Evolutionary conservation across 805 yeast genomes (phyloP).

Genomic region (Peterozyma xylosa): DNA sequence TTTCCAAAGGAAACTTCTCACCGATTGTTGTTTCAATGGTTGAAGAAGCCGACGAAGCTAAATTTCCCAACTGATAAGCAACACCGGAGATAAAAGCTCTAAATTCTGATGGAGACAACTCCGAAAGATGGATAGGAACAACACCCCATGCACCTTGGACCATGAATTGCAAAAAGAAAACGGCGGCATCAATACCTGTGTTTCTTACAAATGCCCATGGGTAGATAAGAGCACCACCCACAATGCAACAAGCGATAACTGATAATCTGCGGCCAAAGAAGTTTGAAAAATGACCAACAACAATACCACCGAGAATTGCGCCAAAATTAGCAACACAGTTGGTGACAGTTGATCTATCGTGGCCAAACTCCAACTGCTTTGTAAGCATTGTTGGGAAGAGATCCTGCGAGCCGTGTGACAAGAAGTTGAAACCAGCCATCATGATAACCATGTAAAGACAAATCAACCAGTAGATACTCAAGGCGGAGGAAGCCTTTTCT

Average conservation of each 20-base stretch:
- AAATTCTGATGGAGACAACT: slow-evolving; percentile 55
- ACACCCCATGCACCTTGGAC: slow-evolving; percentile 72
- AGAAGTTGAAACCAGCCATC: slow-evolving; percentile 59
- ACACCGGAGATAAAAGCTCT: slow-evolving; percentile 58
- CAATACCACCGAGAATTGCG: slow-evolving; percentile 48
- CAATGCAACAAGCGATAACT: slow-evolving; percentile 40
- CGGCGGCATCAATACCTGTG: slow-evolving; percentile 48
- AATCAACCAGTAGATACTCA: slow-evolving; percentile 49
- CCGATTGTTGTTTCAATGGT: slow-evolving; percentile 66
- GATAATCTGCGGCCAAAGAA: slow-evolving; percentile 49
- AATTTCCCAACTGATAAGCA: slow-evolving; percentile 62
- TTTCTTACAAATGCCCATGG: slow-evolving; percentile 51
- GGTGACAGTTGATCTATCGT: slow-evolving; percentile 43
- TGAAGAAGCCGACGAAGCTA: slow-evolving; percentile 58
- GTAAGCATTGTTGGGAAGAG: slow-evolving; percentile 48
- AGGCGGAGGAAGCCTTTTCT: slow-evolving; percentile 23
- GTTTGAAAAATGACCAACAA: slow-evolving; percentile 48
- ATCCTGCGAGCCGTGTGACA: slow-evolving; percentile 61
- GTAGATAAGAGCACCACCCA: slow-evolving; percentile 55
- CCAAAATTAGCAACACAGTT: slow-evolving; percentile 53
- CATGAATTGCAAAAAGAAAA: slow-evolving; percentile 51
- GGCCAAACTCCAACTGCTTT: slow-evolving; percentile 33
- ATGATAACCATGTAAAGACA: slow-evolving; percentile 47
- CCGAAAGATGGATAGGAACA: slow-evolving; percentile 53
- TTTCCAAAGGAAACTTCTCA: slow-evolving; percentile 37